phyloP scores from a whole-genome alignment of 2,329 filamentous ascomycete genomes.

The Fusarium solani-melongenae region DNA sequence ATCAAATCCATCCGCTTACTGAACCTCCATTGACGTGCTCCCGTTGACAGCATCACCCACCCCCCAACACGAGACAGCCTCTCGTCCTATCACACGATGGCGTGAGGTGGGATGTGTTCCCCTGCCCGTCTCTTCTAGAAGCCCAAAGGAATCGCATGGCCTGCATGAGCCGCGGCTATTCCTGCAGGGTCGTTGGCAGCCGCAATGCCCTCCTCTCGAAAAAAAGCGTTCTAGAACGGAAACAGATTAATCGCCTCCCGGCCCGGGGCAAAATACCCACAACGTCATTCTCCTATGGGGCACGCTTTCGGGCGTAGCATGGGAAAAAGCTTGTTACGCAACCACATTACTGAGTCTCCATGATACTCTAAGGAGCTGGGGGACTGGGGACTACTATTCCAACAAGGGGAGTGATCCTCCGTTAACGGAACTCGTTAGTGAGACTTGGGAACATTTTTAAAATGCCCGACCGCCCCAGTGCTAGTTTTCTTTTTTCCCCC shows the following conservation, averaged over 20 bases:
- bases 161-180: background rate
- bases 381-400: constrained; percentile 16
- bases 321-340: constrained; percentile 34
- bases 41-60: background rate
- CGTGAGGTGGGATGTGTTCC: background rate
- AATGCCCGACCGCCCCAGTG: constrained; percentile 5
- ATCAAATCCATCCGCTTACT: background rate
- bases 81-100: background rate
- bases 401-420: constrained; percentile 26
- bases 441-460: background rate
- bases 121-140: background rate
- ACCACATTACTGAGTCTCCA: constrained; percentile 13
- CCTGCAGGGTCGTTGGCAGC: background rate
- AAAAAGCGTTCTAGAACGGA: constrained; percentile 23
- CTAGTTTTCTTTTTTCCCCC: background rate
- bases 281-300: constrained; percentile 27
- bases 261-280: constrained; percentile 28
- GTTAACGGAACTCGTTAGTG: constrained; percentile 3
- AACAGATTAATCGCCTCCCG: constrained; percentile 31
- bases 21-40: background rate
- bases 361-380: background rate
- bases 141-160: background rate
- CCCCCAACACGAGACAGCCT: background rate
- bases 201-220: background rate
- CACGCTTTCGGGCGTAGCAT: constrained; percentile 3